These are phyloP conservation scores for Neopestalotiopsis rosae DNA, from an alignment of 2,329 filamentous ascomycete genomes.

Conservation along the genomic window DNA sequence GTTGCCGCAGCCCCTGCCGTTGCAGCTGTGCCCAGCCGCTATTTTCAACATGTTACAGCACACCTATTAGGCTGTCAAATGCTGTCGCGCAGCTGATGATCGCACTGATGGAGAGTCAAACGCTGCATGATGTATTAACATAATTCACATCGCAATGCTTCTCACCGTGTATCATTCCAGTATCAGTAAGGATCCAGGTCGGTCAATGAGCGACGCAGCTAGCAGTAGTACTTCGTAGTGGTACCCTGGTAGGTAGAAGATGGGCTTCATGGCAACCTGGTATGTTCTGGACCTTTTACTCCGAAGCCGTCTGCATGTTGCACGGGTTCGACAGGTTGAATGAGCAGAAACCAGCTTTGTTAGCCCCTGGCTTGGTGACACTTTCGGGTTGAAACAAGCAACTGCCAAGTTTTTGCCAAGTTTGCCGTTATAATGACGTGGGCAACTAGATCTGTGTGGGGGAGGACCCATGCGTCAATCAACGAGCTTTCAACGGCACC, in stretches of 20 bases:
- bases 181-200: background rate
- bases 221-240: too few relatives aligned
- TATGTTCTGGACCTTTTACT: constrained; percentile 2
- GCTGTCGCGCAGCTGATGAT: too few relatives aligned
- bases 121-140: too few relatives aligned
- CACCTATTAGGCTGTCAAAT: too few relatives aligned
- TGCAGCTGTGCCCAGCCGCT: too few relatives aligned
- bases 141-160: too few relatives aligned
- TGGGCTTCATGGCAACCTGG: too few relatives aligned
- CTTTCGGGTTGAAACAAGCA: constrained; percentile 18
- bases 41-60: too few relatives aligned
- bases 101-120: too few relatives aligned
- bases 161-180: background rate
- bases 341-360: background rate
- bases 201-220: too few relatives aligned
- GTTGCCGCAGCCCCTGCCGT: too few relatives aligned
- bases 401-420: constrained; percentile 19
- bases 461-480: background rate
- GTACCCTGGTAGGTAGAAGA: too few relatives aligned
- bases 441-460: background rate
- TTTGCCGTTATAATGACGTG: constrained; percentile 15
- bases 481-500: background rate
- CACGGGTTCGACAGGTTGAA: background rate
- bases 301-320: background rate
- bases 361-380: background rate